Percentiles rank a stretch among this genome's conserved stretches.
Conservation (phyloP, 257 asterid genomes). For the Osmanthus fragrans region DNA sequence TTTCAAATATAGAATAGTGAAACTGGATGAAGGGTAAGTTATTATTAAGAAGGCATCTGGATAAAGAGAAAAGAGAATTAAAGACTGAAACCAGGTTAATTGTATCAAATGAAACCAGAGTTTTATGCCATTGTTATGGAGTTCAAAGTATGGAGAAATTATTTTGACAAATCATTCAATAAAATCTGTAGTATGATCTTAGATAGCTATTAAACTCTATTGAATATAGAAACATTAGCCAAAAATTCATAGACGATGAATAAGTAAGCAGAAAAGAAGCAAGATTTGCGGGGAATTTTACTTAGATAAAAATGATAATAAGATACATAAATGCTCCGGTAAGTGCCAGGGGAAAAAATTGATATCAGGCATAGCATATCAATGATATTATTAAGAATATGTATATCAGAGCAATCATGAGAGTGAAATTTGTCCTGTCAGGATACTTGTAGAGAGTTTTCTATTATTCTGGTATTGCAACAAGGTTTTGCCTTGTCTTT, state of each 20-base stretch:
- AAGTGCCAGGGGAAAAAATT: background rate
- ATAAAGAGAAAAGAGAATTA: background rate
- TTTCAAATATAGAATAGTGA: background rate
- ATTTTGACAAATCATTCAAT: background rate
- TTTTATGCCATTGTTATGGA: background rate
- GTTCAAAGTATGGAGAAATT: background rate
- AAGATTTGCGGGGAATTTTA: background rate
- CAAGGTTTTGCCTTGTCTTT: no score
- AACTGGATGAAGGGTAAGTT: background rate
- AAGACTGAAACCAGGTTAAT: background rate
- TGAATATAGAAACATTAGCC: background rate
- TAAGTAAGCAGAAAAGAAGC: background rate
- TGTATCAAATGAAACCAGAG: background rate
- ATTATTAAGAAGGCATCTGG: background rate
- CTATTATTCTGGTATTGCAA: no score
- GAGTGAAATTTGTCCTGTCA: no score
- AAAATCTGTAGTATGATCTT: background rate
- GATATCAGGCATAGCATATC: background rate
- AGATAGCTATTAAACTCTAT: background rate
- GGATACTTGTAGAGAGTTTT: no score
- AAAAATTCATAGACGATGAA: background rate
- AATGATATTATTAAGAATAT: no score
- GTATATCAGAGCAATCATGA: background rate
- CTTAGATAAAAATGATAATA: background rate
- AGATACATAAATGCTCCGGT: background rate